These are phyloP conservation scores for Talaromyces sp. DNA, from an alignment of 2,329 filamentous ascomycete genomes.

Conservation along the genomic window DNA sequence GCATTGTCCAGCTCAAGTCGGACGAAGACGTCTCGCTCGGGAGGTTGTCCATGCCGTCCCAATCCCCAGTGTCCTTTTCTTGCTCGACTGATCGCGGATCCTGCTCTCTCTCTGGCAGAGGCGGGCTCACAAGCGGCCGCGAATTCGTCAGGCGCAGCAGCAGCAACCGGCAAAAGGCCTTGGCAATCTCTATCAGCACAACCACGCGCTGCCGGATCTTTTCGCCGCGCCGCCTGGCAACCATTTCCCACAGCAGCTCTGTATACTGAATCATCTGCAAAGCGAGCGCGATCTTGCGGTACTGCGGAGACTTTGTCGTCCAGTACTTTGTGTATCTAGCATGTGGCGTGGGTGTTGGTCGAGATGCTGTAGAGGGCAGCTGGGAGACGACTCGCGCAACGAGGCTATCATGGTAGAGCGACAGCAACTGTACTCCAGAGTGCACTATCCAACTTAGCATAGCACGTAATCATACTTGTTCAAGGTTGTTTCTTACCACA, in stretches of 20 bases:
- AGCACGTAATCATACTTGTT: background rate
- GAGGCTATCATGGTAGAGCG: conserved; percentile 86
- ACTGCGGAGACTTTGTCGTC: conserved; percentile 59
- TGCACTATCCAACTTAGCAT: conserved; percentile 50
- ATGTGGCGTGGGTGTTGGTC: conserved; percentile 51
- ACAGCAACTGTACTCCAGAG: conserved; percentile 81
- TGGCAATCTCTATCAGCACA: conserved; percentile 76
- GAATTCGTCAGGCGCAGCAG: conserved; percentile 78
- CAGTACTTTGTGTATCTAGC: conserved; percentile 61
- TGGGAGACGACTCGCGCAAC: conserved; percentile 61
- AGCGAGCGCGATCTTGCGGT: conserved; percentile 73
- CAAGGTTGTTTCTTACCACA: conserved; percentile 50
- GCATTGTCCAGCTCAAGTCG: conserved; percentile 74
- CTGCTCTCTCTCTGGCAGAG: conserved; percentile 78
- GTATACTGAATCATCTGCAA: conserved; percentile 92
- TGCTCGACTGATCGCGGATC: conserved; percentile 57
- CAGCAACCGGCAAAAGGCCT: conserved; percentile 76
- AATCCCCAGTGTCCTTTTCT: conserved; percentile 43
- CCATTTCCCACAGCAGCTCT: conserved; percentile 96
- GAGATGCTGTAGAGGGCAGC: conserved; percentile 48
- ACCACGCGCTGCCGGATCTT: conserved; percentile 79
- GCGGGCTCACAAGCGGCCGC: conserved; percentile 74
- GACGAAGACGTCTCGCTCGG: conserved; percentile 34
- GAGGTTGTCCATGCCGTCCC: conserved; percentile 44
- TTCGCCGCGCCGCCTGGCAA: conserved; percentile 77